Evolutionary conservation across 176 grass and related monocot genomes (phyloP).

Genomic region (Oryza glaberrima): DNA sequence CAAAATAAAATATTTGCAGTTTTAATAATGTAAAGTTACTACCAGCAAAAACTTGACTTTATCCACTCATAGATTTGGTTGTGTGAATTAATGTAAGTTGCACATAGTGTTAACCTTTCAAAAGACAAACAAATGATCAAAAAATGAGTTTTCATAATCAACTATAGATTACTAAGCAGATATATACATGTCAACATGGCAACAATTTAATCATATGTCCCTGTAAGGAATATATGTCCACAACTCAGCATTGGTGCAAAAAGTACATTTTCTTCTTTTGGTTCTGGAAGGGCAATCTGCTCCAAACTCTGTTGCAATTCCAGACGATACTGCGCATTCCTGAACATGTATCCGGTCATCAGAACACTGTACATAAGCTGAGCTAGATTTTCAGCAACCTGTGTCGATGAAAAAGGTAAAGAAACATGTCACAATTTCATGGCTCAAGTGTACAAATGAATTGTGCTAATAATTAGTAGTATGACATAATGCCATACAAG

Average conservation of each 20-base stretch:
- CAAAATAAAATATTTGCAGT: not conserved
- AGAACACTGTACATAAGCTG: conserved; percentile 94
- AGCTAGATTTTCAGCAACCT: conserved; percentile 95
- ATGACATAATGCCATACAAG: not conserved
- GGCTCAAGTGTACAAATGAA: not conserved
- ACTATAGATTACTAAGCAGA: conserved; percentile 26
- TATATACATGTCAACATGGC: not conserved
- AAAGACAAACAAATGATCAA: not conserved
- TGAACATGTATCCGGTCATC: conserved; percentile 99
- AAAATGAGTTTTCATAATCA: not conserved
- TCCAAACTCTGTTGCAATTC: conserved; percentile 89
- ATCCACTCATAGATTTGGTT: conserved; percentile 8
- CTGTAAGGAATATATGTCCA: not conserved
- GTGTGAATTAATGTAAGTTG: not conserved
- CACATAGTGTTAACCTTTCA: not conserved
- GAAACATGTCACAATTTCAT: conserved; percentile 26
- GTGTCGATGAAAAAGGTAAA: conserved; percentile 44
- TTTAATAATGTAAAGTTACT: not conserved
- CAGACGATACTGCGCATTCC: conserved; percentile 83
- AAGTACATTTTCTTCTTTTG: conserved; percentile 60
- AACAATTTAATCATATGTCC: not conserved
- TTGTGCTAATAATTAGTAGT: not conserved
- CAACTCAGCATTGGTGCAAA: not conserved
- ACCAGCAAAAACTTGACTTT: conserved; percentile 6
- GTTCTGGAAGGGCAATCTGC: conserved; percentile 87